Percentiles rank a stretch among this genome's conserved stretches.
phyloP scores from a whole-genome alignment of 1,284 basidiomycete genomes.

The Mycosarcoma maydis region DNA sequence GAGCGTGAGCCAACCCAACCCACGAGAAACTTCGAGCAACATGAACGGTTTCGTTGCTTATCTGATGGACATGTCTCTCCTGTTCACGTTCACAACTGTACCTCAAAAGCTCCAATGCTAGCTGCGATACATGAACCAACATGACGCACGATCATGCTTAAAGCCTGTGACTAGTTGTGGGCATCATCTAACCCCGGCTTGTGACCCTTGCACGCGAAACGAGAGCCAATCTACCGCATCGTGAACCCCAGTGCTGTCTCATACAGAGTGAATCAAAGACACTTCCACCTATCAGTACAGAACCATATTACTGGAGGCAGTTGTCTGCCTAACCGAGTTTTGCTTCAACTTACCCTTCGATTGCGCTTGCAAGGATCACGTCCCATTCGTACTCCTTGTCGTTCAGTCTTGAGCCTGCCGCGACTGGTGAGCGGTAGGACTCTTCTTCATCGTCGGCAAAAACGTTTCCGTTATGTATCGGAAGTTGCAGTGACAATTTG shows the following conservation, averaged over 20 bases:
- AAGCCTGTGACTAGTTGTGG: too few relatives aligned
- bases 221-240: slow-evolving; percentile 41
- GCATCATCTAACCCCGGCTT: too few relatives aligned
- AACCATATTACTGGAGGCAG: too few relatives aligned
- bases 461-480: slow-evolving; percentile 6
- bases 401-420: slow-evolving; percentile 10
- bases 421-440: slow-evolving; percentile 8
- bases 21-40: too few relatives aligned
- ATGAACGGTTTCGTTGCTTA: too few relatives aligned
- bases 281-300: neutral
- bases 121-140: too few relatives aligned
- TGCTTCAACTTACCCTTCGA: slow-evolving; percentile 32
- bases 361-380: slow-evolving; percentile 28
- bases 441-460: slow-evolving; percentile 31
- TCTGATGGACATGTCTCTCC: too few relatives aligned
- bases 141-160: too few relatives aligned
- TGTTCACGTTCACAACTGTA: too few relatives aligned
- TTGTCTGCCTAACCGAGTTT: too few relatives aligned
- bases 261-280: neutral
- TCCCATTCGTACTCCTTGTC: slow-evolving; percentile 42
- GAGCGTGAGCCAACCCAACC: too few relatives aligned
- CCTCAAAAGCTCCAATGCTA: too few relatives aligned
- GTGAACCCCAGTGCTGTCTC: slow-evolving; percentile 28
- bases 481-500: neutral
- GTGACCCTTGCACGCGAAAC: slow-evolving; percentile 18